Evolutionary conservation across 306 rosid species (phyloP), one percentile per base, ranked within the genome.

Genomic region (Nissolia schottii): DNA sequence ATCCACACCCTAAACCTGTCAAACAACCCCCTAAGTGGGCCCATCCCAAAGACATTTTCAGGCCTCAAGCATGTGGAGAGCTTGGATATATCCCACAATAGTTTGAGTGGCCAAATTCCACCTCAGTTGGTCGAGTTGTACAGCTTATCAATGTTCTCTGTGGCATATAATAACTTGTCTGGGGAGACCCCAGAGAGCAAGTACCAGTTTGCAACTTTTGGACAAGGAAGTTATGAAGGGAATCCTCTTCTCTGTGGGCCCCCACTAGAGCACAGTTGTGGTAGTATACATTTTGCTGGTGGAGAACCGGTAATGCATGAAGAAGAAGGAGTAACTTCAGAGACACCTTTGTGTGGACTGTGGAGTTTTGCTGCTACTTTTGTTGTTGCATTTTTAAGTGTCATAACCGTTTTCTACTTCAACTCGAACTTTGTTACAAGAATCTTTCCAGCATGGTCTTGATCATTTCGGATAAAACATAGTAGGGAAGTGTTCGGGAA

Each of bases 1-100:
- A 65, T 75, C 48, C 75, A 19, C 15, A 61, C 80, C 10, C 12
- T 76, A 28, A 76, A 76, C 25, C 41, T 76, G 1, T 76, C 74
- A 0, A 28, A 66, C 53, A 66, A 76, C 28, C 23, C 22, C 0
- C 31, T 76, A 5, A 49, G 0, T 0, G 74, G 80, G 5, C 4
- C 59, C 0, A 56, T 66, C 19, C 68, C 80, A 20, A 46, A 8
- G 23, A 55, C 72, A 37, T 40, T 76, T 14, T 76, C 68, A 48
- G 45, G 29, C 10, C 16, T 76, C 2, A 66, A 12, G 9, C 15
- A 61, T 0, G 32, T 75, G 0, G 80, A 75, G 23, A 75, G 80
- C 38, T 40, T 75, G 18, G 80, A 75, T 45, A 24, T 75, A 18
- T 75, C 74, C 3, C 20, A 54, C 66, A 75, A 64, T 22, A 64